A percentile compares a stretch with the other conserved stretches of the same genome.
Evolutionary conservation across 1,284 basidiomycete species (phyloP).

Genomic region (Marasmius sp.): DNA sequence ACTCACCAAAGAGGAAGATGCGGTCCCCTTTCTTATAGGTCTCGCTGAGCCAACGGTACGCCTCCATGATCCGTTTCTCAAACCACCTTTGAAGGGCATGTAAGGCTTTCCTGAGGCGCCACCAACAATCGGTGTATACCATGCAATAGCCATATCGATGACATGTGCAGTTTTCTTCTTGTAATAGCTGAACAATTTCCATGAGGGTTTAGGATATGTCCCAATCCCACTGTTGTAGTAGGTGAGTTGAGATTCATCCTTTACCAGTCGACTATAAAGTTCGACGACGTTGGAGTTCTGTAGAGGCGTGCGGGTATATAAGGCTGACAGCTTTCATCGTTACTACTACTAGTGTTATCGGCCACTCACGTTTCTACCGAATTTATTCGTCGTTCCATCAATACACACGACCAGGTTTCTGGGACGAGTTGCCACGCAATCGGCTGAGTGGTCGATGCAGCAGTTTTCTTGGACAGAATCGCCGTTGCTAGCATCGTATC

Average conservation of each 20-base stretch:
- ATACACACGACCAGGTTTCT: constrained; percentile 25
- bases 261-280: constrained; percentile 18
- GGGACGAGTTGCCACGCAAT: too few relatives aligned
- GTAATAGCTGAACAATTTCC: constrained; percentile 15
- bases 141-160: constrained; percentile 28
- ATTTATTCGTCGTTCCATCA: constrained; percentile 25
- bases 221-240: constrained; percentile 45
- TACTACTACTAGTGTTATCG: neutral
- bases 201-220: constrained; percentile 32
- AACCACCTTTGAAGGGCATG: constrained; percentile 28
- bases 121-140: constrained; percentile 14
- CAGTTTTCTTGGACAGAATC: too few relatives aligned
- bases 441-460: too few relatives aligned
- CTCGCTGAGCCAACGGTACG: constrained; percentile 41
- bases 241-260: constrained; percentile 24
- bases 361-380: constrained; percentile 16
- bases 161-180: constrained; percentile 19
- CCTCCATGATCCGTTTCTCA: constrained; percentile 30
- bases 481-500: too few relatives aligned
- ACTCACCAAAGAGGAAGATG: constrained; percentile 37
- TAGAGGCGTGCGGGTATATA: neutral
- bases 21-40: constrained; percentile 32
- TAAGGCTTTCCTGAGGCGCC: neutral
- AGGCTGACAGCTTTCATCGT: neutral
- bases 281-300: constrained; percentile 26